A percentile compares a stretch with the other conserved stretches of the same genome.
Conservation (phyloP, 2,329 filamentous ascomycete species). For the Rhinocladiella similis region DNA sequence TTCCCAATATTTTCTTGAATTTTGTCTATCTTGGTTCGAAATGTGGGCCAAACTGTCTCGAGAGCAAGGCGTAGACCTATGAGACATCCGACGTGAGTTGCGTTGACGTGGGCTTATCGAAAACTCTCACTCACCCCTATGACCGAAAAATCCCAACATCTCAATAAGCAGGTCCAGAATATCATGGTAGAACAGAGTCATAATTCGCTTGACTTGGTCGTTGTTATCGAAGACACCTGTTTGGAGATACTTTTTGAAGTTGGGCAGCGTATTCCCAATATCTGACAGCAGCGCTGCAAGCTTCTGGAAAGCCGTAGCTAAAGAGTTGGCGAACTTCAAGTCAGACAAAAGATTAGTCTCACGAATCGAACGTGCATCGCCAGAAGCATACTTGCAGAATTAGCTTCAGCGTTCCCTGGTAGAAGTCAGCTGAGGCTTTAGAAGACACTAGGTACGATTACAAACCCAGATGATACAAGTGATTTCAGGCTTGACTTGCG, state of each 20-base stretch:
- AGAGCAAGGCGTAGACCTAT: neutral
- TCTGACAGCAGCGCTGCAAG: too few species aligned
- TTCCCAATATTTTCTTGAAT: constrained; percentile 7
- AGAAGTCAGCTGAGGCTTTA: constrained; percentile 25
- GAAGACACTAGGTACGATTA: neutral
- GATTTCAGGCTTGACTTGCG: neutral
- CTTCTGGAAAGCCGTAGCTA: too few species aligned
- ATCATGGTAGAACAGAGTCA: constrained; percentile 39
- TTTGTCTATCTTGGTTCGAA: constrained; percentile 27
- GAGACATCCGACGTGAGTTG: neutral
- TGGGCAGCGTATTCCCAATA: constrained; percentile 1
- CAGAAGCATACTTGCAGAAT: too few species aligned
- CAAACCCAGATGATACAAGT: neutral
- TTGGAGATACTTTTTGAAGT: constrained; percentile 22
- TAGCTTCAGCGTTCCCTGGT: constrained; percentile 19
- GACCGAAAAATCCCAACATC: neutral
- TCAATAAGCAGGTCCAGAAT: constrained; percentile 38
- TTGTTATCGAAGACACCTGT: constrained; percentile 29
- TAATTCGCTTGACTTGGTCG: constrained; percentile 29
- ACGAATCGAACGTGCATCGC: too few species aligned
- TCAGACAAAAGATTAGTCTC: too few species aligned
- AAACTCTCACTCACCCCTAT: neutral
- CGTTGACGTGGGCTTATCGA: too few species aligned
- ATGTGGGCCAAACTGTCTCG: neutral
- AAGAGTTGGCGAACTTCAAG: too few species aligned